These are phyloP conservation scores for Phyllosticta citribraziliensis DNA, from an alignment of 2,329 filamentous ascomycete species.

Conservation along the genomic window DNA sequence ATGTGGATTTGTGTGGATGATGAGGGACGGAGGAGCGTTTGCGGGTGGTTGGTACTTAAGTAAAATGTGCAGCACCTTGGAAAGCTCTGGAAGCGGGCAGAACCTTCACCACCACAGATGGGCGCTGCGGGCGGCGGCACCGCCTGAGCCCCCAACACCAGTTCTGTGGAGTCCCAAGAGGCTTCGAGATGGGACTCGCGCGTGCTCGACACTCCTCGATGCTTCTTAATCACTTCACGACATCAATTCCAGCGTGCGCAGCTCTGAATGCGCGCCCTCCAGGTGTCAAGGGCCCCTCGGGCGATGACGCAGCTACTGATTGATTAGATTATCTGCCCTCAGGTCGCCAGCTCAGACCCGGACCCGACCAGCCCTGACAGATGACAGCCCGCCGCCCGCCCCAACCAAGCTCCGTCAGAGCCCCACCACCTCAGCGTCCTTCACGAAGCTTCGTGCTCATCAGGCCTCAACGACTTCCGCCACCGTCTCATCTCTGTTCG, in stretches of 20 bases:
- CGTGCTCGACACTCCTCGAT: not conserved
- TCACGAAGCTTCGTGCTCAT: conserved; percentile 7
- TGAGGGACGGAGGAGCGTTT: conserved; percentile 3
- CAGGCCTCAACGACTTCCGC: not conserved
- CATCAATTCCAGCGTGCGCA: not conserved
- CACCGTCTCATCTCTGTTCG: not conserved
- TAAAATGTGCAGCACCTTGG: conserved; percentile 6
- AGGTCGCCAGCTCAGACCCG: not conserved
- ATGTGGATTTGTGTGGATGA: conserved; percentile 3
- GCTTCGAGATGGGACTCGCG: not conserved
- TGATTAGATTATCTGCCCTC: conserved; percentile 5
- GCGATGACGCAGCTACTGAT: conserved; percentile 3
- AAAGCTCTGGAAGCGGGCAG: conserved; percentile 10
- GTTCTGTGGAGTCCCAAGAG: conserved; percentile 3
- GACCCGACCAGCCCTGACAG: too few relatives aligned
- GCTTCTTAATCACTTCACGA: not conserved
- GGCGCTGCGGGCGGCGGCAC: conserved; percentile 3
- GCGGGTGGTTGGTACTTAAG: conserved; percentile 10
- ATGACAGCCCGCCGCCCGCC: too few relatives aligned
- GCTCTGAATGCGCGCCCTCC: not conserved
- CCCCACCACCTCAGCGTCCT: not conserved
- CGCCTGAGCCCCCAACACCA: not conserved
- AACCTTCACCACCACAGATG: conserved; percentile 3
- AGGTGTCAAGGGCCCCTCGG: not conserved
- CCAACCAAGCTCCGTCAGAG: not conserved